Base-by-base conservation (phyloP, 805 yeast genomes). In the Candida gorgasii region DNA sequence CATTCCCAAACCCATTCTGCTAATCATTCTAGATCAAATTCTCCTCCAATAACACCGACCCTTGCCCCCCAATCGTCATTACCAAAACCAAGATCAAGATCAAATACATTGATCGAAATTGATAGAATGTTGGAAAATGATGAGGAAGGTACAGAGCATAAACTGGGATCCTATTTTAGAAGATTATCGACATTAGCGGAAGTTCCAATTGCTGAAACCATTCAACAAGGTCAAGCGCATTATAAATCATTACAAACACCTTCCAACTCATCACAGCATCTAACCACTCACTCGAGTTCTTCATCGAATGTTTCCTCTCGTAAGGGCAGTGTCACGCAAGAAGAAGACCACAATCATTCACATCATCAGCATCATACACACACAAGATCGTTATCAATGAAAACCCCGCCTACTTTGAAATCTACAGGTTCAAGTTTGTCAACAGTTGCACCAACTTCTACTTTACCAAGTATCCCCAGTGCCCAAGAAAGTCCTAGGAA, bases 181-280 rank as follows among this genome's bases (percentile, higher is more conserved):
- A 69, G 89, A 46, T 59, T 84, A 29, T 81, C 88, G 0, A 79
- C 84, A 0, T 58, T 84, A 12, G 83, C 80, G 8, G 89, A 84
- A 45, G 49, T 51, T 11, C 75, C 75, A 3, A 33, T 43, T 2
- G 72, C 64, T 38, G 45, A 42, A 33, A 42, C 39, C 14, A 2
- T 38, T 3, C 27, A 14, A 13, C 27, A 40, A 7, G 19, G 13
- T 5, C 28, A 14, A 8, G 23, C 18, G 11, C 22, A 19, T 23
- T 13, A 20, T 8, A 12, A n/a, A 13, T 14, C 14, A 16, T 6
- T 19, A 9, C 32, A 39, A 18, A 20, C n/a, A 17, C 32, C 27
- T 14, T 18, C 39, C 11, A 13, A 18, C 17, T 17, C 30, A 15
- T 24, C 30, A 11, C 36, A 39, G 12, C 30, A 28, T 22, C 34